A percentile compares a stretch with the other conserved stretches of the same genome.
Evolutionary conservation across 441 rosid genomes (phyloP).

Genomic region (Manihot esculenta): DNA sequence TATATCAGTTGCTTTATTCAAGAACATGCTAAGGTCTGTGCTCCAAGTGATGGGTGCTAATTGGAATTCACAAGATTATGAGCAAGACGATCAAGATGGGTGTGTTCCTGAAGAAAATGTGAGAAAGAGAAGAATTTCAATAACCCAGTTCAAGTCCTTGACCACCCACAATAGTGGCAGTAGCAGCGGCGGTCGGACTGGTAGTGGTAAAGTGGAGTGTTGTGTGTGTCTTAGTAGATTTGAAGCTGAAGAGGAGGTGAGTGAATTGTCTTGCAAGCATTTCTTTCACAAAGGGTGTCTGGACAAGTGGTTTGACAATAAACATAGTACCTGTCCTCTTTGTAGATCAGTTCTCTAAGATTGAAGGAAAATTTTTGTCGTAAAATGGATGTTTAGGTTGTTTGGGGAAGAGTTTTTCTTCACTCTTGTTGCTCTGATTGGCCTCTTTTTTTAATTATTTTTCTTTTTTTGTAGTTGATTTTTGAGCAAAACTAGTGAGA

Average conservation of each 20-base stretch:
- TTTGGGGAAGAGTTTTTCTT: too few species aligned
- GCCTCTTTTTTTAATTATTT: too few species aligned
- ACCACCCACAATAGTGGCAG: slow-evolving; percentile 13
- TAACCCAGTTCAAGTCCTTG: slow-evolving; percentile 56
- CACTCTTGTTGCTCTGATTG: neutral
- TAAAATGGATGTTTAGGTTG: neutral
- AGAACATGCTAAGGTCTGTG: slow-evolving; percentile 56
- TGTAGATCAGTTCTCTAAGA: slow-evolving; percentile 64
- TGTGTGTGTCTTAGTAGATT: slow-evolving; percentile 80
- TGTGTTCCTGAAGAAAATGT: slow-evolving; percentile 14
- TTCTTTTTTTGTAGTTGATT: slow-evolving; percentile 14
- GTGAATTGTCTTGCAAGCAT: slow-evolving; percentile 84
- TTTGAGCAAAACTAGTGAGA: slow-evolving; percentile 19
- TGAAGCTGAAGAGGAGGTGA: slow-evolving; percentile 76
- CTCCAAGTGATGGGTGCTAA: slow-evolving; percentile 39
- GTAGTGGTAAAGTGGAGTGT: slow-evolving; percentile 40
- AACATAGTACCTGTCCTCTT: slow-evolving; percentile 68
- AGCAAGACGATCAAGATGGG: slow-evolving; percentile 32
- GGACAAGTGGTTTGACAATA: slow-evolving; percentile 69
- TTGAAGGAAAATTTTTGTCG: neutral
- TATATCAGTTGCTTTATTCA: slow-evolving; percentile 55
- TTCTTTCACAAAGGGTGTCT: slow-evolving; percentile 73
- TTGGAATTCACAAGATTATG: slow-evolving; percentile 25
- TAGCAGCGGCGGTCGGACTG: neutral
- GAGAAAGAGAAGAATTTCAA: slow-evolving; percentile 48